Evolutionary conservation across 495 filamentous ascomycete genomes (phyloP).

Genomic region (Xanthoparmelia taractica): DNA sequence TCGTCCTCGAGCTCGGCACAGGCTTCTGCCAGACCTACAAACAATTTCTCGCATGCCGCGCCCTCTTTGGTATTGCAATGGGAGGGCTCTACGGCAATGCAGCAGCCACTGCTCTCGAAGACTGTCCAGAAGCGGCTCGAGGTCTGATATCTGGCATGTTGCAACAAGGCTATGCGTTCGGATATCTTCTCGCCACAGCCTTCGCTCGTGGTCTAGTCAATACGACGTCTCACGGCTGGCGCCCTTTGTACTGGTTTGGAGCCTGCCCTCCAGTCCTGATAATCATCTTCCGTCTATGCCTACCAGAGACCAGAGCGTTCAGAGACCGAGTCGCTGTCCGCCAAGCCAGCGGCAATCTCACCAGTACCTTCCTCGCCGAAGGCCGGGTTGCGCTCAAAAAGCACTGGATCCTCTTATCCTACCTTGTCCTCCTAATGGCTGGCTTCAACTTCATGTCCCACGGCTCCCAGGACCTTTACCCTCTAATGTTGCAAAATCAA

Average conservation of each 20-base stretch:
- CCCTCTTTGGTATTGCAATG: conserved; percentile 87
- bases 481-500: conserved; percentile 73
- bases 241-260: conserved; percentile 83
- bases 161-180: conserved; percentile 86
- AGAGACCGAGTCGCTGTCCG: conserved; percentile 54
- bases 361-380: conserved; percentile 61
- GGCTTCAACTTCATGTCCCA: conserved; percentile 95
- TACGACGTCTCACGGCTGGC: conserved; percentile 66
- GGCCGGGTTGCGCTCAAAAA: conserved; percentile 66
- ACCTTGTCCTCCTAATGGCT: conserved; percentile 78
- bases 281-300: conserved; percentile 65
- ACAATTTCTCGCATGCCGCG: conserved; percentile 70
- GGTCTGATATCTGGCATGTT: conserved; percentile 75
- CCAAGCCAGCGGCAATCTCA: conserved; percentile 40
- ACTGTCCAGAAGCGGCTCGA: conserved; percentile 64
- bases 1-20: conserved; percentile 69
- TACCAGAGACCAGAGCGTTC: conserved; percentile 71
- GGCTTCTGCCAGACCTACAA: conserved; percentile 71
- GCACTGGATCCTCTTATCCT: conserved; percentile 72
- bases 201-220: conserved; percentile 67
- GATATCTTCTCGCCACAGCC: conserved; percentile 71
- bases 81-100: conserved; percentile 84
- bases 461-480: conserved; percentile 86
- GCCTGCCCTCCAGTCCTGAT: conserved; percentile 73
- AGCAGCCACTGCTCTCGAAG: conserved; percentile 77